Evolutionary conservation across 2,329 filamentous ascomycete genomes (phyloP), one percentile per base, ranked within the genome.

Genomic region (Colletotrichum neosansevieriae): DNA sequence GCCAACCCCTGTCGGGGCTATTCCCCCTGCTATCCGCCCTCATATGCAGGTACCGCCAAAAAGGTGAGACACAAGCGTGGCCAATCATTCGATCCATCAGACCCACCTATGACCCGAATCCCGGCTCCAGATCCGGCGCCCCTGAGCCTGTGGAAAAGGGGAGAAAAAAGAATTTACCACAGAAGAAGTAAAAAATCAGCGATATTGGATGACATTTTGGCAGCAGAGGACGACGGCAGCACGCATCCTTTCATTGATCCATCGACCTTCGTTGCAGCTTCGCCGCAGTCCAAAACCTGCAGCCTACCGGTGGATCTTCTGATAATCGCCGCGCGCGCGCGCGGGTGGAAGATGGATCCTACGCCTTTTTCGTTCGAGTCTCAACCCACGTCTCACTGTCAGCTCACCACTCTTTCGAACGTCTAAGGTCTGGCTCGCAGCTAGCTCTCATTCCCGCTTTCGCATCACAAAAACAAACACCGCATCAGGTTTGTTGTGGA

Each of bases 31-130:
- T 44, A 53, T 69, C 58, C 57, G 66, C 57, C 54, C 49, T 67
- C 47, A 40, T 50, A 69, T 69, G 69, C 69, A 71, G 69, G 69
- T 71, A 71, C 69, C 58, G 69, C 58, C 54, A 24, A 59, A 58
- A 13, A 69, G 47, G 57, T 71, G 69, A 71, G 62, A 70, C 69
- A 62, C 51, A 58, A 58, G 51, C 63, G 40, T 19, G 54, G 44
- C 69, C 69, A 71, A 71, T 70, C 58, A 44, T 21, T 11, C 4
- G 51, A 40, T 24, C 65, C 61, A 59, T 13, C 15, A 2, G 4
- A 9, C 15, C 60, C 45, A 54, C 60, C 17, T 38, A 11, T 36
- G 49, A 21, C 61, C 45, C 44, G 21, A 44, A 42, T 59, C 58
- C 61, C 47, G 34, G 38, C 50, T 44, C 29, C 40, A 50, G 29